phyloP scores from a whole-genome alignment of 768 basidiomycete genomes.

The Tremella fuciformis region DNA sequence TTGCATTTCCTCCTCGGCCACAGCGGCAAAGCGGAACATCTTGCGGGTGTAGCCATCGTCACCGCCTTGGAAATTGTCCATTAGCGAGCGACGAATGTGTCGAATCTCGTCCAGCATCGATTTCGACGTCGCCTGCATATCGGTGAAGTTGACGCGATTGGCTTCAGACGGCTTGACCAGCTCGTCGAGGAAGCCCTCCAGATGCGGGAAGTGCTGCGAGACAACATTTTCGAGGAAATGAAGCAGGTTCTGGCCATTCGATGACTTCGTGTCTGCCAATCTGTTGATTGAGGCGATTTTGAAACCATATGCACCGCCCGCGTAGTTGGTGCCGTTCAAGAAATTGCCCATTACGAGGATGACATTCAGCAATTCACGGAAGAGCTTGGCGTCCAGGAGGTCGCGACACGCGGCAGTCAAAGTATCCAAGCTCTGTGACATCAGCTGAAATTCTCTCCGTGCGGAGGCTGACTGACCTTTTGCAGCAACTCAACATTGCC shows the following conservation, averaged over 20 bases:
- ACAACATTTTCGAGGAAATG: constrained; percentile 92
- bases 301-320: constrained; percentile 96
- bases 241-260: constrained; percentile 86
- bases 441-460: not conserved
- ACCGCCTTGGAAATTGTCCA: constrained; percentile 72
- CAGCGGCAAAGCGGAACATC: constrained; percentile 86
- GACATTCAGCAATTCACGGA: constrained; percentile 89
- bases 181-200: constrained; percentile 85
- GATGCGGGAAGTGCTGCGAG: constrained; percentile 77
- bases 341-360: constrained; percentile 96
- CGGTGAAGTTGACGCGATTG: constrained; percentile 59
- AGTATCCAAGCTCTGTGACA: constrained; percentile 68
- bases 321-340: constrained; percentile 94
- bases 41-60: constrained; percentile 79
- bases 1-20: constrained; percentile 70
- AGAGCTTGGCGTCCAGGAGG: constrained; percentile 74
- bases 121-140: constrained; percentile 52
- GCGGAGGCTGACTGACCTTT: constrained; percentile 58
- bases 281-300: constrained; percentile 96
- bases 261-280: constrained; percentile 95
- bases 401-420: constrained; percentile 75
- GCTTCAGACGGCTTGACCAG: constrained; percentile 85
- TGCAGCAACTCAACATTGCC: constrained; percentile 79
- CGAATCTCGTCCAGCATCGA: constrained; percentile 83
- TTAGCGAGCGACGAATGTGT: constrained; percentile 72